These are phyloP conservation scores for Chlamydomonas applanata DNA, from an alignment of 139 green algal species.

Conservation along the genomic window DNA sequence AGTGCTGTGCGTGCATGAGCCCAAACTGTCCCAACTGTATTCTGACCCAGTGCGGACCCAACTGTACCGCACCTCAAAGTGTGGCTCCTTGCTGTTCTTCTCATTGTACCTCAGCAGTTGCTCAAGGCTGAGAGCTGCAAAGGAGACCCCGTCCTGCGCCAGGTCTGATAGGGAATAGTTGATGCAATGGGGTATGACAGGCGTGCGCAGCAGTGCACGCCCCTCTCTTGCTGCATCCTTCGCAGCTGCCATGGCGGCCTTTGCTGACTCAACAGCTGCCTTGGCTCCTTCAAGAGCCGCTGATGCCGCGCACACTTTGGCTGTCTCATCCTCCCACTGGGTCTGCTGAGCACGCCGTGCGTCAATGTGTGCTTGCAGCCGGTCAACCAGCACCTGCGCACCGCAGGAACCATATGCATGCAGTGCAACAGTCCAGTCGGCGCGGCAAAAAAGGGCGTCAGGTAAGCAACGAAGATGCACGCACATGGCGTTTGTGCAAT, in stretches of 20 bases:
- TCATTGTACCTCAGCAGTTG: slow-evolving; percentile 55
- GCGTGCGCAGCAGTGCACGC: background rate
- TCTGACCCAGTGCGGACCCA: no score
- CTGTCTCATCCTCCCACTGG: background rate
- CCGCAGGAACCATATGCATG: no score
- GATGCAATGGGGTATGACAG: background rate
- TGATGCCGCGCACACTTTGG: background rate
- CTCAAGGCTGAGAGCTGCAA: slow-evolving; percentile 33
- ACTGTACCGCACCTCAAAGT: slow-evolving; percentile 22
- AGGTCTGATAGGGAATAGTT: background rate
- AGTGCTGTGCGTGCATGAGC: no score
- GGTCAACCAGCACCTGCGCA: slow-evolving; percentile 41
- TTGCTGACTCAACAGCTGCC: background rate
- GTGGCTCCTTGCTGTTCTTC: slow-evolving; percentile 39
- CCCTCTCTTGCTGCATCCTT: background rate
- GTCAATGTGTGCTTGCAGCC: slow-evolving; percentile 35
- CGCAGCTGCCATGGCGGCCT: background rate
- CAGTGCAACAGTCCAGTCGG: no score
- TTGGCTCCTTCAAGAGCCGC: background rate
- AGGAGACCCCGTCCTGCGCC: background rate
- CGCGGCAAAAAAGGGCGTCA: no score
- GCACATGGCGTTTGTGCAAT: no score
- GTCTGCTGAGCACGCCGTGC: background rate
- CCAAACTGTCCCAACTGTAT: no score
- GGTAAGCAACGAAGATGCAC: no score